Evolutionary conservation across 2,329 filamentous ascomycete species (phyloP).

Genomic region (Aspergillus niger): DNA sequence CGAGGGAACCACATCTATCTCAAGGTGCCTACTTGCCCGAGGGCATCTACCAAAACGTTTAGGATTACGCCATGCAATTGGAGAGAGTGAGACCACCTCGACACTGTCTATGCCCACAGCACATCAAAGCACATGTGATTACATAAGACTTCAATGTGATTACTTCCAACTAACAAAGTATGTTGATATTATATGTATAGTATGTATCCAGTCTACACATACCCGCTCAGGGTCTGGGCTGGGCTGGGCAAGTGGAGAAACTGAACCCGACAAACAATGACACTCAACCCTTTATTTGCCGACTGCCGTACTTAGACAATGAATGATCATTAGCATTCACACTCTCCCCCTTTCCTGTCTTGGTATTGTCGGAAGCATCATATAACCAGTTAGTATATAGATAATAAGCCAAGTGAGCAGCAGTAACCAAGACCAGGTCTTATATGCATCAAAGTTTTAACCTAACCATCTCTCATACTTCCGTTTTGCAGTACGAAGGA

Average conservation of each 20-base stretch:
- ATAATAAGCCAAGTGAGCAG: too few relatives aligned
- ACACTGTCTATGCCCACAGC: not conserved
- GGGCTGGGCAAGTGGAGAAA: constrained; percentile 6
- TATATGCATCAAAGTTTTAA: too few relatives aligned
- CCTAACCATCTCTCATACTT: too few relatives aligned
- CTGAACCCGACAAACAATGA: not conserved
- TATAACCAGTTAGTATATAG: too few relatives aligned
- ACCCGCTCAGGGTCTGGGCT: constrained; percentile 3
- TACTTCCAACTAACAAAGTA: too few relatives aligned
- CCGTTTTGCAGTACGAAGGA: too few relatives aligned
- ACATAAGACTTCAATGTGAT: too few relatives aligned
- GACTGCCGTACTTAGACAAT: not conserved
- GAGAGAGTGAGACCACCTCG: not conserved
- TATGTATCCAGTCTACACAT: not conserved
- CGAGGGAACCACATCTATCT: too few relatives aligned
- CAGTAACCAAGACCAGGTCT: too few relatives aligned
- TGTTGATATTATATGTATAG: too few relatives aligned
- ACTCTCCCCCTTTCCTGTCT: not conserved
- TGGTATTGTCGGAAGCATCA: not conserved
- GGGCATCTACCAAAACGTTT: not conserved
- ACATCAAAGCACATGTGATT: not conserved
- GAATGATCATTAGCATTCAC: not conserved
- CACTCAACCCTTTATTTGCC: not conserved
- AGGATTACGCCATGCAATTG: not conserved
- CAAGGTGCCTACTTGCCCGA: too few relatives aligned